Base-by-base conservation (phyloP, 2,329 filamentous ascomycete genomes). In the Dactylonectria macrodidyma region DNA sequence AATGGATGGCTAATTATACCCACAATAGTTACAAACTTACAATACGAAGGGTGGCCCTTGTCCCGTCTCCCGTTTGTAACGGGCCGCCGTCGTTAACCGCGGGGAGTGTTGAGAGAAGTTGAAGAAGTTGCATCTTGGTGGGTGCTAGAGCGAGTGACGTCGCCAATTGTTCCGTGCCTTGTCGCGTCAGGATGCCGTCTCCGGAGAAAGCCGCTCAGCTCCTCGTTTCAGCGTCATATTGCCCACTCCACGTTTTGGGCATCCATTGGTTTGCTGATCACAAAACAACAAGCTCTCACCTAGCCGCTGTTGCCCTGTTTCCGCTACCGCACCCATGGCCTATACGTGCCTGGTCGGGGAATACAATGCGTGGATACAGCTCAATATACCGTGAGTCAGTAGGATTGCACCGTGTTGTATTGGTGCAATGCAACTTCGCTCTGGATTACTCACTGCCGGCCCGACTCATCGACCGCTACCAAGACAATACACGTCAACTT, bases 401-500 rank as follows among this genome's bases (percentile, higher is more conserved):
- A 38, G 47, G 33, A 63, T 30, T 46, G 51, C 44, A 38, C 44
- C 57, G 33, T 58, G 19, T 57, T 58, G 51, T 30, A 30, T 30
- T 46, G 46, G 54, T 63, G 26, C 54, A 36, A 60, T 51, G 46
- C 47, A 30, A 26, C 24, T 38, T 26, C 24, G 10, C 33, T 52
- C 33, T 52, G 5, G 58, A 26, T n/a, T 44, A 8, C 14, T n/a
- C 41, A 19, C 24, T 54, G 34, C 50, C 50, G 56, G 62, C 22
- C 41, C 44, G 50, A 50, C 54, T 55, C 19, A 22, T 26, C 11
- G 33, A 52, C 50, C 16, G 55, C 44, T 44, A 11, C 44, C 57
- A 16, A 60, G 56, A 60, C 44, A 19, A 30, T 65, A 59, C 62
- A 65, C 62, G 57, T 60, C 62, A 65, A 65, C 56, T 48, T 7